Evolutionary conservation across 768 basidiomycete species (phyloP).

Genomic region (Mycena pura): DNA sequence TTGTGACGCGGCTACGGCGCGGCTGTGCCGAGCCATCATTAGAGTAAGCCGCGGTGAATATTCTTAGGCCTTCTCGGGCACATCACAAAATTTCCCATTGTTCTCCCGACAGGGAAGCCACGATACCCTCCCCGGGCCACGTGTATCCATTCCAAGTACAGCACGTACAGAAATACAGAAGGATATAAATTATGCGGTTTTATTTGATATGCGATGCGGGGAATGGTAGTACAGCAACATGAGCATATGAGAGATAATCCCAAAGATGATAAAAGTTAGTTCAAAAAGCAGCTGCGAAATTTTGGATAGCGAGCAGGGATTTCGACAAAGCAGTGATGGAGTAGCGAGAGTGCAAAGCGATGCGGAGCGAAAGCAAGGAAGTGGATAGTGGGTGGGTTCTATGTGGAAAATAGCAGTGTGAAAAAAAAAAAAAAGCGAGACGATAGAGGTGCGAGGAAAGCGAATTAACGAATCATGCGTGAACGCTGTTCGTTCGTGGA

Average conservation of each 20-base stretch:
- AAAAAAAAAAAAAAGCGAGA: slow-evolving; percentile 19
- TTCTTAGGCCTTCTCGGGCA: too few relatives aligned
- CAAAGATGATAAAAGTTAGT: slow-evolving; percentile 4
- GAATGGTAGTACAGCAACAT: slow-evolving; percentile 16
- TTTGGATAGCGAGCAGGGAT: slow-evolving; percentile 15
- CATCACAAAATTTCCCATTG: too few relatives aligned
- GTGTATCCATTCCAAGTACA: slow-evolving; percentile 23
- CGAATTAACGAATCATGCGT: slow-evolving; percentile 27
- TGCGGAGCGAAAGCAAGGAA: slow-evolving; percentile 25
- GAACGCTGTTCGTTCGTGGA: slow-evolving; percentile 28
- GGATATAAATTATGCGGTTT: slow-evolving; percentile 19
- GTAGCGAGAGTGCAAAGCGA: slow-evolving; percentile 20
- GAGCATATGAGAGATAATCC: slow-evolving; percentile 3
- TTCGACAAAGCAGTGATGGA: slow-evolving; percentile 8
- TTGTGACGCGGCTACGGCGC: too few relatives aligned
- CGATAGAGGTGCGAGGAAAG: slow-evolving; percentile 11
- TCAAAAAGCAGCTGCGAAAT: slow-evolving; percentile 11
- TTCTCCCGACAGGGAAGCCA: slow-evolving; percentile 4
- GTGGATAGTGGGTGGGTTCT: slow-evolving; percentile 18
- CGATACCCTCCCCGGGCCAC: background rate
- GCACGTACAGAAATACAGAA: slow-evolving; percentile 15
- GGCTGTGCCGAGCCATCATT: too few relatives aligned
- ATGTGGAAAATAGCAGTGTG: slow-evolving; percentile 20
- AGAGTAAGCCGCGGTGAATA: too few relatives aligned
- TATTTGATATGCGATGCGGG: slow-evolving; percentile 9